Evolutionary conservation across 1,139 yeast species (phyloP).

Genomic region (Pichia sp.): DNA sequence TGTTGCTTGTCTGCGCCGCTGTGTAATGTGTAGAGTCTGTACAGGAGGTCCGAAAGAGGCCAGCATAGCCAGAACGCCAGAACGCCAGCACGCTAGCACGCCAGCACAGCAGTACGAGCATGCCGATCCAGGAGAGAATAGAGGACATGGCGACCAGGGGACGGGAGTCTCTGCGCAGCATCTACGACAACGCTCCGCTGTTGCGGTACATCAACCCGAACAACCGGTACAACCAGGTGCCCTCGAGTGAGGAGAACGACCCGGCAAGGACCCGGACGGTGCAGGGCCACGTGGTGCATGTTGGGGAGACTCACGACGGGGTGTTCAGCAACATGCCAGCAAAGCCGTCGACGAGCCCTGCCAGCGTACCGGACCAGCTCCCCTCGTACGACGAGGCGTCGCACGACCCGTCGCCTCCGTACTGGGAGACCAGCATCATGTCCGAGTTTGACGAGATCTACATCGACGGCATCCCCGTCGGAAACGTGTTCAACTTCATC

Average conservation of each 20-base stretch:
- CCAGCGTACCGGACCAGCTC: slow-evolving; percentile 48
- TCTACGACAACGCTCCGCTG: slow-evolving; percentile 28
- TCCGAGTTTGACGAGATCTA: slow-evolving; percentile 88
- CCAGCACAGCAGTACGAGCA: neutral
- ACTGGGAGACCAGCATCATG: slow-evolving; percentile 89
- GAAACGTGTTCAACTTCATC: slow-evolving; percentile 75
- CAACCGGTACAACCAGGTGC: slow-evolving; percentile 23
- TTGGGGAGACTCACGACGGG: slow-evolving; percentile 67
- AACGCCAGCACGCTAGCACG: too few relatives aligned
- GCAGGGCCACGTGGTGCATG: slow-evolving; percentile 15
- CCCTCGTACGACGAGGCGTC: slow-evolving; percentile 96
- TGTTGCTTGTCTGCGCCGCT: too few relatives aligned
- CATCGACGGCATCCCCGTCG: slow-evolving; percentile 96
- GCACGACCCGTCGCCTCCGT: slow-evolving; percentile 91
- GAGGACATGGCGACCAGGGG: neutral
- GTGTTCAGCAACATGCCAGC: slow-evolving; percentile 90
- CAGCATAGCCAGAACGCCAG: too few relatives aligned
- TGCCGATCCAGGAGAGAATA: slow-evolving; percentile 3
- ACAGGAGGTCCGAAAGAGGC: too few relatives aligned
- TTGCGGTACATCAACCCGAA: slow-evolving; percentile 24
- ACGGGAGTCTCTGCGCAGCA: slow-evolving; percentile 1
- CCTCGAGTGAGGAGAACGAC: slow-evolving; percentile 11
- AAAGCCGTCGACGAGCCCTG: slow-evolving; percentile 47
- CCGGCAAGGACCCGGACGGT: slow-evolving; percentile 15
- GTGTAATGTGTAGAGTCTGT: too few relatives aligned